A percentile compares a stretch with the other conserved stretches of the same genome.
Evolutionary conservation across 495 filamentous ascomycete species (phyloP).

Genomic region (Penicillium arizonense): DNA sequence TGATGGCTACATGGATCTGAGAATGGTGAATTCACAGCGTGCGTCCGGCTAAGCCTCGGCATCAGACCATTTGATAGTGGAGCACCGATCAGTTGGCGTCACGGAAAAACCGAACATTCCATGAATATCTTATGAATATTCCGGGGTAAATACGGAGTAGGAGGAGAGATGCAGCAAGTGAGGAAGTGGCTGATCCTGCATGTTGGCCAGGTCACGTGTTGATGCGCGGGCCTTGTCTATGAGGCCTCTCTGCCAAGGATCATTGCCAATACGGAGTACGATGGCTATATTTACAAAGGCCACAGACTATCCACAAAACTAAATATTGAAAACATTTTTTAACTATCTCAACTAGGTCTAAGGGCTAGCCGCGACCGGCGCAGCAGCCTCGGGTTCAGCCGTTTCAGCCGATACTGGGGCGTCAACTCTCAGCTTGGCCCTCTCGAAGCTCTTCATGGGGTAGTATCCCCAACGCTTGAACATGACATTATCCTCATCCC

Average conservation of each 20-base stretch:
- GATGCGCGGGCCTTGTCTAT: too few species aligned
- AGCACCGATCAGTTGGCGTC: neutral
- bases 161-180: too few species aligned
- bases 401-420: slow-evolving; percentile 7
- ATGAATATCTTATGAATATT: too few species aligned
- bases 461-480: slow-evolving; percentile 75
- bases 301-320: neutral
- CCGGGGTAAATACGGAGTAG: too few species aligned
- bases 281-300: too few species aligned
- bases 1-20: neutral
- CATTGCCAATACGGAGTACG: too few species aligned
- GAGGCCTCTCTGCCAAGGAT: too few species aligned
- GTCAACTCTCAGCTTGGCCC: slow-evolving; percentile 8
- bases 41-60: slow-evolving; percentile 2
- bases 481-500: slow-evolving; percentile 79
- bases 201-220: too few species aligned
- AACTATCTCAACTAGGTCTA: slow-evolving; percentile 3
- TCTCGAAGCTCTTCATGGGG: slow-evolving; percentile 62
- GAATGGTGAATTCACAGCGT: neutral
- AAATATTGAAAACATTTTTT: neutral
- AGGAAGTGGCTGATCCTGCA: too few species aligned
- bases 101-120: too few species aligned
- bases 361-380: slow-evolving; percentile 28
- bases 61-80: slow-evolving; percentile 3
- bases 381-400: slow-evolving; percentile 15